Base-by-base conservation (phyloP, 148 eudicot genomes). In the Vaccinium vitisidaea region DNA sequence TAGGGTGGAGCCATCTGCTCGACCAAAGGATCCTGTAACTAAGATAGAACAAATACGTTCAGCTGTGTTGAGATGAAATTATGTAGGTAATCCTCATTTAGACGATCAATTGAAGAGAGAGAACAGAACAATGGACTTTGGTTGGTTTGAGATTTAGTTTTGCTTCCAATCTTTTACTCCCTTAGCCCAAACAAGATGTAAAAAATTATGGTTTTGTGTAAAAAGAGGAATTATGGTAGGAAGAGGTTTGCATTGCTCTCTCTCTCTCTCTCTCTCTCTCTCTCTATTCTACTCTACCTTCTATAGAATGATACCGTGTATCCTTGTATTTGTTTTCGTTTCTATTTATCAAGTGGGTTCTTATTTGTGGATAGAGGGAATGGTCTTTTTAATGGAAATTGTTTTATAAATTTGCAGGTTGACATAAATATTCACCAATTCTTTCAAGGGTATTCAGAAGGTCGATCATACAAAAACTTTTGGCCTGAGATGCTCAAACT, bases 401-500 rank as follows among this genome's bases (percentile, higher is more conserved):
- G 54, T 74, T 14, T 39, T 75, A 43, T 70, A 55, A 65, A 16
- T 58, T 15, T 88, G 58, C 81, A 94, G 97, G 87, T 88, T 69
- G 90, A 88, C 11, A 86, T 91, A 74, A 91, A 90, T 65, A 87
- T 92, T 65, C 92, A 83, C 71, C 83, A 89, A 21, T 94, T 92
- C 77, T 94, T 94, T 78, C 86, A 43, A 19, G 93, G 91, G 23
- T 94, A 92, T 81, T 4, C 79, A 4, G 79, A 82, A 11, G 93
- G 86, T 15, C 32, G 86, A 15, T 52, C 9, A 50, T 85, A 88
- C 83, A 0, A 12, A 0, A 2, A 36, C 19, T 32, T 2, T 18
- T 94, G 97, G 97, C 97, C 95, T 58, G 75, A 88, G 59, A 87
- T 94, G 77, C 86, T 92, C 36, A 92, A 94, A 79, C 70, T 93